phyloP scores from a whole-genome alignment of 306 rosid species.

The Leucaena leucocephala region DNA sequence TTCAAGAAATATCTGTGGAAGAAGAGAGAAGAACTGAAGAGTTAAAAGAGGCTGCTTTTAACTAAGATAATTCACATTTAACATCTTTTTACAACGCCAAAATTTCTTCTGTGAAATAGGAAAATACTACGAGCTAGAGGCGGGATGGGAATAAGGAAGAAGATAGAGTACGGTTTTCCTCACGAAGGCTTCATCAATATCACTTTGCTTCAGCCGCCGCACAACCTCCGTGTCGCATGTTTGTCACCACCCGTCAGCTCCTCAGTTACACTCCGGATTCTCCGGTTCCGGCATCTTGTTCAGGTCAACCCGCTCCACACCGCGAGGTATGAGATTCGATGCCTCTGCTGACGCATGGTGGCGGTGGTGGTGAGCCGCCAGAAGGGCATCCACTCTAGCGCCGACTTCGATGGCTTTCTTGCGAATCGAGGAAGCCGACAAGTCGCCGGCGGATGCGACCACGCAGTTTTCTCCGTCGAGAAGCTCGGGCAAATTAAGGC shows the following conservation, averaged over 20 bases:
- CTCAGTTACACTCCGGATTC: slow-evolving; percentile 54
- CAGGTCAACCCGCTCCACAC: slow-evolving; percentile 59
- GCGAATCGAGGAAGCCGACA: slow-evolving; percentile 81
- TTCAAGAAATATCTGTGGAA: neutral
- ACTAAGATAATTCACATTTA: slow-evolving; percentile 62
- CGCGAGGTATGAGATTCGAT: neutral
- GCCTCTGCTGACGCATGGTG: slow-evolving; percentile 28
- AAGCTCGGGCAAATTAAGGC: slow-evolving; percentile 87
- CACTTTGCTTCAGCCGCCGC: slow-evolving; percentile 65
- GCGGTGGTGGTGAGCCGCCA: slow-evolving; percentile 46
- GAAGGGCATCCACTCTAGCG: slow-evolving; percentile 80
- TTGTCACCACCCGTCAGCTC: slow-evolving; percentile 34
- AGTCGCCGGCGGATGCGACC: slow-evolving; percentile 37
- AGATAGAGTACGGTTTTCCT: slow-evolving; percentile 31
- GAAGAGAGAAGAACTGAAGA: neutral
- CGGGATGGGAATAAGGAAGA: neutral
- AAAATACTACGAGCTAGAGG: neutral
- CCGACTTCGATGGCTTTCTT: slow-evolving; percentile 93
- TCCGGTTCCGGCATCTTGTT: slow-evolving; percentile 83
- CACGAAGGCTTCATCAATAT: slow-evolving; percentile 70
- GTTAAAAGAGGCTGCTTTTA: neutral
- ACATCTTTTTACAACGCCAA: slow-evolving; percentile 64
- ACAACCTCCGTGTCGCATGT: slow-evolving; percentile 48
- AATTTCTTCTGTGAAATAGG: slow-evolving; percentile 55
- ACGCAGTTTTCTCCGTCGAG: slow-evolving; percentile 43